Evolutionary conservation across 1,139 yeast genomes (phyloP), one percentile per base, ranked within the genome.

Genomic region (Pneumocystis murina): DNA sequence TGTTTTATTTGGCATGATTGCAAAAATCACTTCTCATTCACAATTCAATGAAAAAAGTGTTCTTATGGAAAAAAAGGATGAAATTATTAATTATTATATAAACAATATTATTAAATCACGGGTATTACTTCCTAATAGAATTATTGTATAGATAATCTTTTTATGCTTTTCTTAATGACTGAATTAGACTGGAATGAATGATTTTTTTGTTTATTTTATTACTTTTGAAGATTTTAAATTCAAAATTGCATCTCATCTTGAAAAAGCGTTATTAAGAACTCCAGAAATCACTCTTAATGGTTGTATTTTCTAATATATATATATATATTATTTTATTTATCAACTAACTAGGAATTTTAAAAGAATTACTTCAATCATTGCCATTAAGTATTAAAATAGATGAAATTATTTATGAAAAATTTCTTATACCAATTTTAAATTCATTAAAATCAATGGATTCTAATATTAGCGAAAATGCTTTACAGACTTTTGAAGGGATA

Each of bases 241-340:
- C 0, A 64, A 70, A 3, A 68, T 89, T 20, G 71, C 85, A 10
- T 89, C 95, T 2, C 78, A 80, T 20, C 71, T 91, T 62, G 92
- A 88, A 68, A 90, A 87, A 71, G 82, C 94, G 0, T 79, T 86
- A 62, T 78, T 92, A 70, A 82, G 97, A 72, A 84, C 96, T 2
- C 87, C 97, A 0, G 97, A 90, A 71, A 75, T 78, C 48, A 81
- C 89, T 0, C 7, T 70, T 76, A 41, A 74, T 85, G 17, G 71
- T 83, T 28, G 84, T 86, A 0, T 75, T 78, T 1, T 71, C 87
- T 33, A 76, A 84, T 62, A 64, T 69, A 43, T 43, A 43, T 48
- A 12, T 20, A 48, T 48, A 48, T 48, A 12, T 20, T 24, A 10
- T 48, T 48, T 48, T 24, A 48, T 24, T 48, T 48, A 48, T 48